Evolutionary conservation across 2,329 filamentous ascomycete species (phyloP).

Genomic region (Aureobasidium sp.): DNA sequence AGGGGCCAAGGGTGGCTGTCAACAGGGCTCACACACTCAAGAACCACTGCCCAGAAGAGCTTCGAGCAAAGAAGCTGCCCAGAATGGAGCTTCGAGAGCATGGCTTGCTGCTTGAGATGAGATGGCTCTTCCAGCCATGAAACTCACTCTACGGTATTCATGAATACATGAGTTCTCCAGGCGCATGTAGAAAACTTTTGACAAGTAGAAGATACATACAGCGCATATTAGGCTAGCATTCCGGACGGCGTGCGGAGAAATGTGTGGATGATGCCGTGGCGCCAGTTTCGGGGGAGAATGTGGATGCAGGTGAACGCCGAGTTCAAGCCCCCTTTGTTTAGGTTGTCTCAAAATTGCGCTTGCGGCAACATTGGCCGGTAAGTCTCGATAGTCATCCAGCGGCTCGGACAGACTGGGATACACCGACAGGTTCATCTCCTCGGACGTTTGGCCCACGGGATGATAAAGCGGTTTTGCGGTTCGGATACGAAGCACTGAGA

Average conservation of each 20-base stretch:
- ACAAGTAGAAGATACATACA: neutral
- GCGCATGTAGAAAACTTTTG: neutral
- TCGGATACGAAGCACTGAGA: neutral
- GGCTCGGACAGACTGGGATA: neutral
- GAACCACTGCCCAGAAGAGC: neutral
- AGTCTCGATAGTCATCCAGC: neutral
- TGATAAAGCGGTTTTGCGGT: neutral
- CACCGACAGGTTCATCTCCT: neutral
- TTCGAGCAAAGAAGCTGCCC: neutral
- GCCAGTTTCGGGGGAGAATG: neutral
- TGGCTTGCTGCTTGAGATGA: neutral
- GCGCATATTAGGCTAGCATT: neutral
- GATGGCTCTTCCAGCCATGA: neutral
- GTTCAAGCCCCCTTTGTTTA: neutral
- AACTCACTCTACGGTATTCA: too few species aligned
- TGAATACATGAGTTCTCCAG: neutral
- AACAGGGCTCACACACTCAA: neutral
- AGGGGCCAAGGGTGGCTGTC: slow-evolving; percentile 1
- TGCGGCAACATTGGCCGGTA: neutral
- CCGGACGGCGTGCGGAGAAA: neutral
- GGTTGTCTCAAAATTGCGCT: neutral
- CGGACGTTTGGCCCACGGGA: neutral
- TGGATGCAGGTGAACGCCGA: neutral
- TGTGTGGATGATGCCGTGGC: slow-evolving; percentile 2
- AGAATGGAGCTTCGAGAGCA: neutral